Evolutionary conservation across 2,329 filamentous ascomycete species (phyloP).

Genomic region (Cordyceps cateniannulata): DNA sequence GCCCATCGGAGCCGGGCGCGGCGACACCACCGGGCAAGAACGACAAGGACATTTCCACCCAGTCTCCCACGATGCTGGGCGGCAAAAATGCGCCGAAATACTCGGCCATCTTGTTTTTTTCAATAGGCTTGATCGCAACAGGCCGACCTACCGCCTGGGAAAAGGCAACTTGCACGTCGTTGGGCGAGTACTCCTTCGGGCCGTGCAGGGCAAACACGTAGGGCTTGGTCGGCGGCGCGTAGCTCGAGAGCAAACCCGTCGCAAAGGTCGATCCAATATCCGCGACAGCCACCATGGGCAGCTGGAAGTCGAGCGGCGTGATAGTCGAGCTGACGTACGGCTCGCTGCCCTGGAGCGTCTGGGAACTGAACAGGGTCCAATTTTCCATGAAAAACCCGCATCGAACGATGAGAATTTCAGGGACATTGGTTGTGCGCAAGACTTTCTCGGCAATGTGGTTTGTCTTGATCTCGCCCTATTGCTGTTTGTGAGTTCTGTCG

Average conservation of each 20-base stretch:
- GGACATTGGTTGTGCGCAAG: conserved; percentile 14
- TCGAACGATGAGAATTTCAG: conserved; percentile 25
- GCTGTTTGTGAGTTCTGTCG: neutral
- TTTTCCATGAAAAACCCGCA: conserved; percentile 34
- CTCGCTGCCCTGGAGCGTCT: conserved; percentile 20
- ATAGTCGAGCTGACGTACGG: conserved; percentile 29
- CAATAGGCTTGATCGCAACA: conserved; percentile 24
- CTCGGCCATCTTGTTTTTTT: conserved; percentile 16
- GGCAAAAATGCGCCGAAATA: conserved; percentile 21
- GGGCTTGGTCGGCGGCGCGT: conserved; percentile 17
- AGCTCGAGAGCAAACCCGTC: conserved; percentile 17
- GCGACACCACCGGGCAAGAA: conserved; percentile 23
- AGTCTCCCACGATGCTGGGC: conserved; percentile 18
- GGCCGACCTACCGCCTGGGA: conserved; percentile 20
- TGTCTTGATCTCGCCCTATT: conserved; percentile 30
- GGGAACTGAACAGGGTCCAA: conserved; percentile 22
- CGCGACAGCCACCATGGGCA: conserved; percentile 26
- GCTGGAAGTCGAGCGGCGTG: conserved; percentile 25
- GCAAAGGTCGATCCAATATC: conserved; percentile 23
- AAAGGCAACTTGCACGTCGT: conserved; percentile 24
- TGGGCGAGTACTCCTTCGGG: conserved; percentile 22
- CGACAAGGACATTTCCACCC: conserved; percentile 25
- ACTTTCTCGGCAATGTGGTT: conserved; percentile 28
- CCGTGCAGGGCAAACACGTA: conserved; percentile 27
- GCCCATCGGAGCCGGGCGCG: conserved; percentile 14